Conservation (phyloP, 495 filamentous ascomycete genomes). For the Cercophora samala region DNA sequence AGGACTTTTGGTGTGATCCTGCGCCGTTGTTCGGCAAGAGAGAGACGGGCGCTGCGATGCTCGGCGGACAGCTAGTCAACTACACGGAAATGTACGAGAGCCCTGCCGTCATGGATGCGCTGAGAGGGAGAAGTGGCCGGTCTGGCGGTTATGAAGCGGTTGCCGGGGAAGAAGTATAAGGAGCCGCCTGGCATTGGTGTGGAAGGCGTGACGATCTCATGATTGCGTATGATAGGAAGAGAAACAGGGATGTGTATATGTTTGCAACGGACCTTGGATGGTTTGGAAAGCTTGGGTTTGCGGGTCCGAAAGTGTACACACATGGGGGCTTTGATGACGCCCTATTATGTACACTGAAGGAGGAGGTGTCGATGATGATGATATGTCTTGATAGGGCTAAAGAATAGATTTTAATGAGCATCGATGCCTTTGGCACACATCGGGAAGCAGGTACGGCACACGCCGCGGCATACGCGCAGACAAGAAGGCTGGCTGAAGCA, state of each 20-base stretch:
- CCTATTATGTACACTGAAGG: not conserved
- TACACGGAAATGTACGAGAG: constrained; percentile 88
- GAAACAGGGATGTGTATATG: not conserved
- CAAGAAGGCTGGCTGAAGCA: not conserved
- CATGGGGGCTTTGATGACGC: not conserved
- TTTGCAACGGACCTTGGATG: not conserved
- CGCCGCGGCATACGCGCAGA: not conserved
- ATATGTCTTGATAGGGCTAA: not conserved
- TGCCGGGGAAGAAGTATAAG: constrained; percentile 18
- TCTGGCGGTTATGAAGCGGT: constrained; percentile 47
- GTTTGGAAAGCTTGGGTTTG: not conserved
- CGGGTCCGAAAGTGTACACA: not conserved
- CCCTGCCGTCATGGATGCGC: constrained; percentile 57
- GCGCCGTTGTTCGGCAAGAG: constrained; percentile 75
- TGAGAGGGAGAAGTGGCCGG: constrained; percentile 30
- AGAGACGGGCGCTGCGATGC: constrained; percentile 66
- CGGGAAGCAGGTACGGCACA: not conserved
- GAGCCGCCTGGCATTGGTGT: not conserved
- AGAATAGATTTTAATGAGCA: not conserved
- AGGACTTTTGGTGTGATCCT: constrained; percentile 93
- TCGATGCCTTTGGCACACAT: not conserved
- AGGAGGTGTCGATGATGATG: not conserved
- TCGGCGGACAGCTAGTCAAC: constrained; percentile 76
- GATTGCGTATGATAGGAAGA: not conserved
- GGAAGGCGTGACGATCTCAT: not conserved